Evolutionary conservation across 1,284 basidiomycete genomes (phyloP).

Genomic region (Sparassis latifolia): DNA sequence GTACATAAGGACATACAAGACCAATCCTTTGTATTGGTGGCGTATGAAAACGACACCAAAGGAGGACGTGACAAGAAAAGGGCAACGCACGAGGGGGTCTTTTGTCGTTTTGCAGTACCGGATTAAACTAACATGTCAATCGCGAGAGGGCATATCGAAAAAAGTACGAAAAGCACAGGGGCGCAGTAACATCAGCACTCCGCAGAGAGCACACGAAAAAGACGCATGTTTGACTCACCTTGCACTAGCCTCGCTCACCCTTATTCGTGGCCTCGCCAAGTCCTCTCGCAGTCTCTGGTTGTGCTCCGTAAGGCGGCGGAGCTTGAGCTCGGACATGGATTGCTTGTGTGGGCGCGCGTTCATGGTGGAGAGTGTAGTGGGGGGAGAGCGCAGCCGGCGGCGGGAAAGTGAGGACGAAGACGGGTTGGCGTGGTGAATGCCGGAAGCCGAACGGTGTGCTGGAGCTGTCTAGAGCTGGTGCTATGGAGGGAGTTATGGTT

Average conservation of each 20-base stretch:
- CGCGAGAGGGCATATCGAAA: neutral
- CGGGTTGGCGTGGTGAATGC: neutral
- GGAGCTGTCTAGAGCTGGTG: neutral
- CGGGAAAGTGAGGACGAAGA: neutral
- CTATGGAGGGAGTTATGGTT: neutral
- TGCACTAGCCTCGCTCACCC: slow-evolving; percentile 87
- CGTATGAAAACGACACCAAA: neutral
- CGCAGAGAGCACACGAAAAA: neutral
- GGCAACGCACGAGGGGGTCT: slow-evolving; percentile 18
- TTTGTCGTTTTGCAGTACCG: slow-evolving; percentile 46
- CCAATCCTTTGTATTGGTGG: neutral
- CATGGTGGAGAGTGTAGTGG: slow-evolving; percentile 32
- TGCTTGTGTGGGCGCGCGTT: slow-evolving; percentile 61
- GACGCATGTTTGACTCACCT: slow-evolving; percentile 48
- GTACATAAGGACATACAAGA: too few species aligned
- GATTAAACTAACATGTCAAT: slow-evolving; percentile 59
- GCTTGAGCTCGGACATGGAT: slow-evolving; percentile 95
- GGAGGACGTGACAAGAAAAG: neutral
- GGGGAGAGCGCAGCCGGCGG: neutral
- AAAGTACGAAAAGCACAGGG: neutral
- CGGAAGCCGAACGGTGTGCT: too few species aligned
- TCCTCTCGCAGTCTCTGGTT: slow-evolving; percentile 90
- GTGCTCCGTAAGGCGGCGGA: slow-evolving; percentile 88
- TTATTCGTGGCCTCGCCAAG: slow-evolving; percentile 78
- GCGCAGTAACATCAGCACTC: neutral